These are phyloP conservation scores for Hemerocallis citrina DNA, from an alignment of 106 monocot genomes.

Conservation along the genomic window DNA sequence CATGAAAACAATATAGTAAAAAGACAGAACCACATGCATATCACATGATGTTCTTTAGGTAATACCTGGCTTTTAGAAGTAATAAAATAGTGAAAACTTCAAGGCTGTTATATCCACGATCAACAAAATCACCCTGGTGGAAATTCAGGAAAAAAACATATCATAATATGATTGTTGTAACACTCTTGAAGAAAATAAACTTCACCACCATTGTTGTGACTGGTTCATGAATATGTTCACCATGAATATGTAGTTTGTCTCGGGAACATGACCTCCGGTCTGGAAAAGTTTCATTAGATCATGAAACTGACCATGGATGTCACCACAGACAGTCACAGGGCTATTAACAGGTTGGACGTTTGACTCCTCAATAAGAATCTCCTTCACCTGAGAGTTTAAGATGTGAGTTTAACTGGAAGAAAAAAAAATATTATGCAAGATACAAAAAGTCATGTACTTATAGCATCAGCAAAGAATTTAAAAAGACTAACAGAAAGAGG, in stretches of 20 bases:
- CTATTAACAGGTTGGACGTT: slow-evolving; percentile 80
- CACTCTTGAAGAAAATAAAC: not conserved
- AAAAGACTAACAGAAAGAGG: too few species aligned
- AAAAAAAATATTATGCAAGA: too few species aligned
- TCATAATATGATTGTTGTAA: slow-evolving; percentile 9
- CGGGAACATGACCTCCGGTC: slow-evolving; percentile 63
- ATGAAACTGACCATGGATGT: slow-evolving; percentile 66
- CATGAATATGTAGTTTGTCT: slow-evolving; percentile 72
- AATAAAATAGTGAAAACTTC: slow-evolving; percentile 71
- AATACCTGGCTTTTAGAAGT: slow-evolving; percentile 63
- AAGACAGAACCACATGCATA: not conserved
- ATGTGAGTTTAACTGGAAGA: not conserved
- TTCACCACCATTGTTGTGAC: not conserved
- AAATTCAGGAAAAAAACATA: slow-evolving; percentile 1
- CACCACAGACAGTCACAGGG: slow-evolving; percentile 73
- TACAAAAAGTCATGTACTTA: too few species aligned
- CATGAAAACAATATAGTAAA: not conserved
- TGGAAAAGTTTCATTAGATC: slow-evolving; percentile 68
- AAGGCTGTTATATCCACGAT: slow-evolving; percentile 63
- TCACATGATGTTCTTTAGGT: not conserved
- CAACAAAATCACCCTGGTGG: slow-evolving; percentile 71
- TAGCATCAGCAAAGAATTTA: too few species aligned
- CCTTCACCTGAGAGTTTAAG: slow-evolving; percentile 17
- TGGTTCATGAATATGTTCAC: slow-evolving; percentile 8
- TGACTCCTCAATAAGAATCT: slow-evolving; percentile 71